These are phyloP conservation scores for Stereocaulon alpinum DNA, from an alignment of 495 filamentous ascomycete species.

Conservation along the genomic window DNA sequence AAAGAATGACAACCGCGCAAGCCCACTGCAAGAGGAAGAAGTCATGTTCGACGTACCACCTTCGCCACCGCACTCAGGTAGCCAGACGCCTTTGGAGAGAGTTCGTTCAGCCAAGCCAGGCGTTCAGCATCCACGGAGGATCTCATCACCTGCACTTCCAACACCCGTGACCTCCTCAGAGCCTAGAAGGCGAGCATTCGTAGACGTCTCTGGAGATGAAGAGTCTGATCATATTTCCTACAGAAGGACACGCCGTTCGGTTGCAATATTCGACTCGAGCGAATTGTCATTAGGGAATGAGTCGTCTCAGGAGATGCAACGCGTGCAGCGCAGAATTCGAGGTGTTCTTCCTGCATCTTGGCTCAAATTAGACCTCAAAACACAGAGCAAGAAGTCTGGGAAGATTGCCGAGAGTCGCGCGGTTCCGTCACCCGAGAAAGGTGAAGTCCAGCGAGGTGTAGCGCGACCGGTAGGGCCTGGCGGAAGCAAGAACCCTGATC, in stretches of 20 bases:
- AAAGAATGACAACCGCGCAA: background rate
- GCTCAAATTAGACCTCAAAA: conserved; percentile 58
- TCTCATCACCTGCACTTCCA: conserved; percentile 29
- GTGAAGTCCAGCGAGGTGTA: conserved; percentile 42
- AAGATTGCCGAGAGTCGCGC: conserved; percentile 5
- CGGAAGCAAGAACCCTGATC: conserved; percentile 23
- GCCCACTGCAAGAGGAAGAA: background rate
- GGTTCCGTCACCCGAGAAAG: conserved; percentile 19
- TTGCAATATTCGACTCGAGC: conserved; percentile 3
- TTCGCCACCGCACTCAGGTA: conserved; percentile 35
- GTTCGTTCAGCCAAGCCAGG: conserved; percentile 15
- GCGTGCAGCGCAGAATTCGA: conserved; percentile 49
- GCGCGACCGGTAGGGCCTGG: conserved; percentile 28
- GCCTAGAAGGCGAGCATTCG: conserved; percentile 2
- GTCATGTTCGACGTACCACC: conserved; percentile 23
- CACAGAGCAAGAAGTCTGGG: conserved; percentile 31
- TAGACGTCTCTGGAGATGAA: conserved; percentile 9
- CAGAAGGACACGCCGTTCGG: background rate
- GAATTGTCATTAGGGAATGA: conserved; percentile 2
- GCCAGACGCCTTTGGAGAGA: conserved; percentile 24
- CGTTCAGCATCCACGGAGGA: conserved; percentile 35
- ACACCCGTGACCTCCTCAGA: conserved; percentile 28
- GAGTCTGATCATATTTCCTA: conserved; percentile 4
- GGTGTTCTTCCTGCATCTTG: conserved; percentile 89
- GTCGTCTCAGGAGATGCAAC: conserved; percentile 23